These are phyloP conservation scores for Fistulinella cinereoalba DNA, from an alignment of 1,284 basidiomycete species.

Conservation along the genomic window DNA sequence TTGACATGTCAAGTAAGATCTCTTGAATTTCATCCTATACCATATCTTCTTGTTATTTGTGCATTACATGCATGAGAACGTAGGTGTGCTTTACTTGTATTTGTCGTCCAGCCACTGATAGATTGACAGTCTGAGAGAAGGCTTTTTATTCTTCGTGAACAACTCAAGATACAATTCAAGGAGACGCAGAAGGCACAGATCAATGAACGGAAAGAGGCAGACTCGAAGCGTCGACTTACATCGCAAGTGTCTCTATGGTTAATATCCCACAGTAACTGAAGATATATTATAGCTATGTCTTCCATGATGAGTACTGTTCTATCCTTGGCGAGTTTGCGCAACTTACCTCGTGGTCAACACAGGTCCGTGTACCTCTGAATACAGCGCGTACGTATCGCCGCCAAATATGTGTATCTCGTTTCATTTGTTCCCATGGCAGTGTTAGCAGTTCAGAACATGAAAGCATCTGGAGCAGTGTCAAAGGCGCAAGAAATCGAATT, in stretches of 20 bases:
- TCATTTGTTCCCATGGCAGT: constrained; percentile 40
- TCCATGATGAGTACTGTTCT: constrained; percentile 57
- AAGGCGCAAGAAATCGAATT: constrained; percentile 76
- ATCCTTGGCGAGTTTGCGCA: constrained; percentile 3
- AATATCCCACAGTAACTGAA: constrained; percentile 3
- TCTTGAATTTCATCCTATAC: constrained; percentile 67
- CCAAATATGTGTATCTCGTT: not conserved
- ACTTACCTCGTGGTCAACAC: constrained; percentile 35
- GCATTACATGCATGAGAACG: constrained; percentile 52
- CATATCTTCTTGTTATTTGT: constrained; percentile 58
- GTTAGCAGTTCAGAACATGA: constrained; percentile 87
- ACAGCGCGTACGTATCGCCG: constrained; percentile 64
- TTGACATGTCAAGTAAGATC: constrained; percentile 37
- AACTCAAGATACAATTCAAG: constrained; percentile 74
- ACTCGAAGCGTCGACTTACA: constrained; percentile 79
- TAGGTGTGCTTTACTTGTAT: constrained; percentile 17
- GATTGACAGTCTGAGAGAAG: constrained; percentile 49
- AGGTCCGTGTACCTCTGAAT: constrained; percentile 89
- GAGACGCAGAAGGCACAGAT: constrained; percentile 84
- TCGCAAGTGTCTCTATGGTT: constrained; percentile 45
- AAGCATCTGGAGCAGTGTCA: constrained; percentile 62
- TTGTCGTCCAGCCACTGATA: constrained; percentile 1
- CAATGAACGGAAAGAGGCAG: constrained; percentile 76
- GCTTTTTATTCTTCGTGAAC: constrained; percentile 60
- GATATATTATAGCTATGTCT: constrained; percentile 58